Conservation (phyloP, 2,329 filamentous ascomycete genomes). For the Colletotrichum karsti region DNA sequence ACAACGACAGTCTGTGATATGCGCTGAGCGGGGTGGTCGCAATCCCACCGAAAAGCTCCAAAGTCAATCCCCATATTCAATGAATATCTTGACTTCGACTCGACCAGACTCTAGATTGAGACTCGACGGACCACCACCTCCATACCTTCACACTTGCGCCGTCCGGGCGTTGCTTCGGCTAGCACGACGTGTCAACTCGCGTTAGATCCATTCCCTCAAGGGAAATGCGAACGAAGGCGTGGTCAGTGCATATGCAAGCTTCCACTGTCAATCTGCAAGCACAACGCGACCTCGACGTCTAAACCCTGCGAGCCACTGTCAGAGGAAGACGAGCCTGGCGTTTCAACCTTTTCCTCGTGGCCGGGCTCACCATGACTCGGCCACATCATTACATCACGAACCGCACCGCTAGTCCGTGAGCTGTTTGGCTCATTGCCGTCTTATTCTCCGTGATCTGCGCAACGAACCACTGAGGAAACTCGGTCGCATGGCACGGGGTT, state of each 20-base stretch:
- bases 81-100: neutral
- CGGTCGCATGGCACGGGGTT: neutral
- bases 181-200: neutral
- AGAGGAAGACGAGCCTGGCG: conserved; percentile 21
- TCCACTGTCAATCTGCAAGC: neutral
- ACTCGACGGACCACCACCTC: neutral
- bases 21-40: neutral
- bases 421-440: neutral
- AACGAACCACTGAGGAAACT: neutral
- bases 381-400: conserved; percentile 9
- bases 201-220: neutral
- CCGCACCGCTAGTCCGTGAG: neutral
- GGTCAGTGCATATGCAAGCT: conserved; percentile 21
- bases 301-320: conserved; percentile 25
- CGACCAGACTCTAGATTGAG: neutral
- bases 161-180: neutral
- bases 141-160: neutral
- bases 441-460: conserved; percentile 1
- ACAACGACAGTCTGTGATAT: conserved; percentile 18
- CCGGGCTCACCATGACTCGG: conserved; percentile 8
- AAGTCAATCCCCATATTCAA: neutral
- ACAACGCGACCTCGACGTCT: neutral
- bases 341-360: conserved; percentile 16
- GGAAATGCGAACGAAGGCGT: neutral
- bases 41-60: neutral